Conservation (phyloP, 179 eudicot species). For the Nepenthes alata region DNA sequence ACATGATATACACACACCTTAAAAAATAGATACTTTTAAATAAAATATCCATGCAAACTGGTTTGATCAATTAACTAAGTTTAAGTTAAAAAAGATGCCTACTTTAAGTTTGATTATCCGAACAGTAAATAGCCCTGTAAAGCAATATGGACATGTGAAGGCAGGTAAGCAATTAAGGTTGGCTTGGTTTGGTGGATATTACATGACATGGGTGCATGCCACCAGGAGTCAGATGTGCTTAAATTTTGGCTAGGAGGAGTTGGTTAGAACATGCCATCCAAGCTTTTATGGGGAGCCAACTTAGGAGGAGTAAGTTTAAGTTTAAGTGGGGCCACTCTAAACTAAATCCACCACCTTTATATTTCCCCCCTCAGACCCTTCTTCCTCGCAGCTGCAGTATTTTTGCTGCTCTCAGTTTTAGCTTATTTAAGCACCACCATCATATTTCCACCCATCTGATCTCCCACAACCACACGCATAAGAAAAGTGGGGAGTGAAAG, state of each 20-base stretch:
- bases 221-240: too few relatives aligned
- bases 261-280: conserved; percentile 13
- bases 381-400: conserved; percentile 9
- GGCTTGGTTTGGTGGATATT: too few relatives aligned
- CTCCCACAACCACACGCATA: too few relatives aligned
- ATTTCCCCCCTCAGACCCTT: conserved; percentile 18
- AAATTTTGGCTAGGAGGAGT: conserved; percentile 2
- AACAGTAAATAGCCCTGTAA: background rate
- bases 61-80: background rate
- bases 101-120: background rate
- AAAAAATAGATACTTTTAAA: too few relatives aligned
- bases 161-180: too few relatives aligned
- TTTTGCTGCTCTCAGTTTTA: background rate
- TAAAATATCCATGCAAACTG: too few relatives aligned
- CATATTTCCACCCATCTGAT: conserved; percentile 6
- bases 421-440: conserved; percentile 15
- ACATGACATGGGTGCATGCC: too few relatives aligned
- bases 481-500: background rate
- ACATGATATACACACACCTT: too few relatives aligned
- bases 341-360: conserved; percentile 8
- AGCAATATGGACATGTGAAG: too few relatives aligned
- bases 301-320: background rate
- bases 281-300: conserved; percentile 10
- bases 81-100: background rate
- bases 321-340: conserved; percentile 1